Conservation (phyloP, 441 rosid species). For the Erysimum cheiri region DNA sequence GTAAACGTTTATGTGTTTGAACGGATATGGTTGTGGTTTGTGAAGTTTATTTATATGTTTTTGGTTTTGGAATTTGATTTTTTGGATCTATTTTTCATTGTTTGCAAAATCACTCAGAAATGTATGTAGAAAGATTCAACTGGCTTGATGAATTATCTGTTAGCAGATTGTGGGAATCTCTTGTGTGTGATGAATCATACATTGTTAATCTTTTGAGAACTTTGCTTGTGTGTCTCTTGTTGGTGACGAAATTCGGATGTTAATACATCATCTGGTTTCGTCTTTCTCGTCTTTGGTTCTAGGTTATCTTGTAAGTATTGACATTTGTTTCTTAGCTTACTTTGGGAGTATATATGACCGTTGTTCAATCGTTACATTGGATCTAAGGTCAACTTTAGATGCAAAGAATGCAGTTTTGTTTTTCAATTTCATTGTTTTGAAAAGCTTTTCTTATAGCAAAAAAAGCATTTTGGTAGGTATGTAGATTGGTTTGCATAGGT, state of each 20-base stretch:
- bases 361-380: background rate
- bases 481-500: background rate
- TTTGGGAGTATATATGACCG: background rate
- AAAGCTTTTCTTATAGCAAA: background rate
- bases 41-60: constrained; percentile 19
- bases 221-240: background rate
- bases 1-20: constrained; percentile 1
- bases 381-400: background rate
- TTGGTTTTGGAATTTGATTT: constrained; percentile 15
- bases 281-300: background rate
- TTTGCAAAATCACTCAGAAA: background rate
- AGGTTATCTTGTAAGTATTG: background rate
- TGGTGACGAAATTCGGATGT: background rate
- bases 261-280: background rate
- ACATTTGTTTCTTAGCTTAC: background rate
- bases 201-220: background rate
- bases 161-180: background rate
- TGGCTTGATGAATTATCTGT: background rate
- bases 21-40: constrained; percentile 3
- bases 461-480: background rate
- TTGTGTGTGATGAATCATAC: background rate
- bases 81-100: constrained; percentile 1
- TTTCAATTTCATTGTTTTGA: constrained; percentile 5
- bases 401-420: background rate
- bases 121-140: background rate